phyloP scores from a whole-genome alignment of 2,329 filamentous ascomycete species.

The Beauveria sp. region DNA sequence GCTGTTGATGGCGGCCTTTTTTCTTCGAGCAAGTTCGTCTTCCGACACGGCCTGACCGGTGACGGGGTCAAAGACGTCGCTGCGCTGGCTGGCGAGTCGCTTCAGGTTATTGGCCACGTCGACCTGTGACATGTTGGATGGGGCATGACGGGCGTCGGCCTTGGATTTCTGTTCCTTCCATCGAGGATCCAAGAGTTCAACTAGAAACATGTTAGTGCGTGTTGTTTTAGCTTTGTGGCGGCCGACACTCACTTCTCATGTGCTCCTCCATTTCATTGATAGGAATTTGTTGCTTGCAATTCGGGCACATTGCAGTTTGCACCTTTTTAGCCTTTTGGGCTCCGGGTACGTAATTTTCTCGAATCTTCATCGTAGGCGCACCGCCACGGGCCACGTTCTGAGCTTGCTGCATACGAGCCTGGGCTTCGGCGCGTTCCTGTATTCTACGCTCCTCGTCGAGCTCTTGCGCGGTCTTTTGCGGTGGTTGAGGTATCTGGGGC shows the following conservation, averaged over 20 bases:
- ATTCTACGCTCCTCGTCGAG: constrained; percentile 58
- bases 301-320: constrained; percentile 75
- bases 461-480: constrained; percentile 38
- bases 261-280: constrained; percentile 84
- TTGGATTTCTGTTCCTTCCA: constrained; percentile 97
- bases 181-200: constrained; percentile 85
- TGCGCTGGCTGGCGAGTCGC: constrained; percentile 81
- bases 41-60: constrained; percentile 62
- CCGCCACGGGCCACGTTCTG: constrained; percentile 69
- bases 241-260: constrained; percentile 62
- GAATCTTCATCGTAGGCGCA: constrained; percentile 74
- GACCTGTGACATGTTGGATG: constrained; percentile 75
- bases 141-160: constrained; percentile 73
- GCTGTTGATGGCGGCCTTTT: constrained; percentile 59
- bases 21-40: constrained; percentile 67
- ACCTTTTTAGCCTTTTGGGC: constrained; percentile 62
- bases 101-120: constrained; percentile 94
- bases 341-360: constrained; percentile 84
- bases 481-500: constrained; percentile 21
- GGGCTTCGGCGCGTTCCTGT: constrained; percentile 53
- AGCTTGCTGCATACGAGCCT: constrained; percentile 62
- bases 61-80: constrained; percentile 74
- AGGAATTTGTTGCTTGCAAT: constrained; percentile 86
- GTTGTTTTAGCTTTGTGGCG: neutral
- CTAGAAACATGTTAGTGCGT: constrained; percentile 39